These are phyloP conservation scores for Emmonsia crescens DNA, from an alignment of 2,329 filamentous ascomycete genomes.

Conservation along the genomic window DNA sequence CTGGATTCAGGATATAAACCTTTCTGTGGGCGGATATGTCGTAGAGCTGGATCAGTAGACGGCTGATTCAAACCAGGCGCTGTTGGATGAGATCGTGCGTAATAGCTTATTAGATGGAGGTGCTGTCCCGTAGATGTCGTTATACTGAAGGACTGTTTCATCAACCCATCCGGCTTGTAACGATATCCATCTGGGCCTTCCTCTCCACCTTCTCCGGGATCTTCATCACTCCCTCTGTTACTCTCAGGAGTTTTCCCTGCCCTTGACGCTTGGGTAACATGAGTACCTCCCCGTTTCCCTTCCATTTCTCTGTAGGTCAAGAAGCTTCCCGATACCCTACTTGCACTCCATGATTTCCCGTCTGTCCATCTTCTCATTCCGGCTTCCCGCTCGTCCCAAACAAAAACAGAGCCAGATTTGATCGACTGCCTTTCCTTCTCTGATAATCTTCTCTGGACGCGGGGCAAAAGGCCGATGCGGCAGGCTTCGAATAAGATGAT, in stretches of 20 bases:
- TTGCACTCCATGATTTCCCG: conserved; percentile 97
- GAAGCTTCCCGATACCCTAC: conserved; percentile 93
- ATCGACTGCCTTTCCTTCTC: conserved; percentile 97
- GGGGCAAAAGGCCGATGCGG: conserved; percentile 73
- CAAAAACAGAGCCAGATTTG: conserved; percentile 91
- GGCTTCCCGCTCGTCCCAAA: conserved; percentile 98
- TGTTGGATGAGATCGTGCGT: conserved; percentile 65
- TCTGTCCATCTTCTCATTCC: conserved; percentile 99
- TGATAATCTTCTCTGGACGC: conserved; percentile 83
- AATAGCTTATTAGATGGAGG: conserved; percentile 96
- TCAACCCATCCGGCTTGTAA: conserved; percentile 91
- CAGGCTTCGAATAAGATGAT: conserved; percentile 99
- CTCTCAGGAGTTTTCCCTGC: conserved; percentile 74
- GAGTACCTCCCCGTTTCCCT: conserved; percentile 76
- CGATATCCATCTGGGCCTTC: conserved; percentile 74
- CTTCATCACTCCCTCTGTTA: conserved; percentile 69
- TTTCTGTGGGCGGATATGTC: conserved; percentile 76
- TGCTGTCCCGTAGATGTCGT: conserved; percentile 84
- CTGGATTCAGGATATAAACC: conserved; percentile 97
- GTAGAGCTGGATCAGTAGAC: conserved; percentile 65
- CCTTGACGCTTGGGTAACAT: conserved; percentile 49
- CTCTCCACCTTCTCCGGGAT: conserved; percentile 59
- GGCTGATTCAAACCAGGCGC: conserved; percentile 68
- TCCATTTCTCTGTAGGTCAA: conserved; percentile 98
- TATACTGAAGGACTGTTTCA: conserved; percentile 99